Base-by-base conservation (phyloP, 2,329 filamentous ascomycete genomes). In the Fusarium napiforme region DNA sequence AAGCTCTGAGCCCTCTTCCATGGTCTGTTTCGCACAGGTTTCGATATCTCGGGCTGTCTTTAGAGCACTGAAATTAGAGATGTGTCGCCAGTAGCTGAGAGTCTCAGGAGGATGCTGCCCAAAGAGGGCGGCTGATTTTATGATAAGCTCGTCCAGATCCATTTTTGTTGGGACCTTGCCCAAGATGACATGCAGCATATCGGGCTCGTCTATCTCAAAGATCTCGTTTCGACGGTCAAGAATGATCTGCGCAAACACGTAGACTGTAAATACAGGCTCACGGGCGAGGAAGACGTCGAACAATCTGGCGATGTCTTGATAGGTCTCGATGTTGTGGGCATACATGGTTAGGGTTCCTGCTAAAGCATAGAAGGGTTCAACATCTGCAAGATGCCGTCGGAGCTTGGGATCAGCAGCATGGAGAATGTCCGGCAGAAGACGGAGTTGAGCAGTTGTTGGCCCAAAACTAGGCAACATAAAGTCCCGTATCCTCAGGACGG, bases 341-440 rank as follows among this genome's bases (percentile, higher is more conserved):
- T 98, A 99, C 85, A 99, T 91, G 39, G 97, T 99, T 47, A 99
- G 87, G 1, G 95, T 97, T 53, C 94, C 95, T n/a, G 94, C 91
- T 9, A 99, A 87, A 9, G 96, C 96, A 81, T 97, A 99, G 82
- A 95, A 98, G 3, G 96, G 96, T 79, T 95, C 91, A 21, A 92
- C 93, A 30, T 87, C 88, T 3, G 92, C 90, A n/a, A 98, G 86
- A 83, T 97, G 96, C 12, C 82, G 84, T 80, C 90, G 92, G 30
- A 99, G 86, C 47, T 86, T 84, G 9, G 91, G 89, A 81, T 98
- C 94, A 30, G 91, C 92, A 40, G 87, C 87, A 71, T 88, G 85
- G 32, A 99, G 85, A 63, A 99, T 93, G 63, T 93, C 90, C 11
- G 95, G 95, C 62, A 99, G 91, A 18, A 99, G 88, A 43, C 91